phyloP scores from a whole-genome alignment of 202 grass and related monocot species.

The Alloteropsis angusta region DNA sequence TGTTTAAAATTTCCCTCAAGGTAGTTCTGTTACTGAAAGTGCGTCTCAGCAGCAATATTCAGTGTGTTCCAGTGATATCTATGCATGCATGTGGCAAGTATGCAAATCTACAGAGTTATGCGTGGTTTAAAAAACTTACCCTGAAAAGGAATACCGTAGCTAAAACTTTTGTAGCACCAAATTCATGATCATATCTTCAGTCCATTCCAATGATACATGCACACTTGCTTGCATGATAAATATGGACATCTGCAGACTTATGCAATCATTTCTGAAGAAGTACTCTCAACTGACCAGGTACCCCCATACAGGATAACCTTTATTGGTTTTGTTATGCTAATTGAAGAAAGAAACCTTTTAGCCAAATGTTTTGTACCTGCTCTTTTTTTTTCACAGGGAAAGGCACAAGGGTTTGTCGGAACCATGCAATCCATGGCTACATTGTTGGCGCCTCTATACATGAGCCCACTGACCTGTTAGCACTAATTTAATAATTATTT shows the following conservation, averaged over 20 bases:
- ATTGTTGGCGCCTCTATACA: neutral
- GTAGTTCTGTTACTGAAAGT: neutral
- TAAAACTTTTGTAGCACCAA: neutral
- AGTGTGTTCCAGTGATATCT: neutral
- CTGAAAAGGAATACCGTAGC: neutral
- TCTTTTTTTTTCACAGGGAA: neutral
- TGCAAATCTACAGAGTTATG: neutral
- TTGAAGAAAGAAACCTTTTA: neutral
- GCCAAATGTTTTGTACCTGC: neutral
- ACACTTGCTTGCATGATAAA: neutral
- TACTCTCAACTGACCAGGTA: constrained; percentile 60
- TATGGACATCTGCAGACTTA: constrained; percentile 40
- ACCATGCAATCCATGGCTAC: too few species aligned
- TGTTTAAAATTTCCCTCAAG: neutral
- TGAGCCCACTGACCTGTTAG: neutral
- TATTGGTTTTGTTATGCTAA: neutral
- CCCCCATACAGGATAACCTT: neutral
- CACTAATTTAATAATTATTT: neutral
- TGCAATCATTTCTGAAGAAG: constrained; percentile 57
- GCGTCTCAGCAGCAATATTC: neutral
- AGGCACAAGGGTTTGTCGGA: too few species aligned
- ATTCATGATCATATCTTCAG: neutral
- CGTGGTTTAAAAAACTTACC: neutral
- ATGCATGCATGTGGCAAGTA: neutral
- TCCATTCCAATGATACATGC: neutral